These are phyloP conservation scores for Paralagenidium karlingii DNA, from an alignment of 352 stramenopile genomes.

Conservation along the genomic window DNA sequence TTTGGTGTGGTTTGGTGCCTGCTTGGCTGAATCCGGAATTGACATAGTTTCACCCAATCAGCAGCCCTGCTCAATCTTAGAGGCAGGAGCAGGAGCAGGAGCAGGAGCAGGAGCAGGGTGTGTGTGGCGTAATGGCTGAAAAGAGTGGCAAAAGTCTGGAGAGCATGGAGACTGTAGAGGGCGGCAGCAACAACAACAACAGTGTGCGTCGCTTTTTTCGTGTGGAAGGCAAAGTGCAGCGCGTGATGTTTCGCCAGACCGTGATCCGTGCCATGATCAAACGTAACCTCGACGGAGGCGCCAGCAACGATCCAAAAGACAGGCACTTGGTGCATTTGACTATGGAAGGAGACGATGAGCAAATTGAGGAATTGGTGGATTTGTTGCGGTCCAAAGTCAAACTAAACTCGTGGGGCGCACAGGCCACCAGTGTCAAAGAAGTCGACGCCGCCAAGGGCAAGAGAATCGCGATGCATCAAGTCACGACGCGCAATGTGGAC, in stretches of 20 bases:
- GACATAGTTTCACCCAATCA: not conserved
- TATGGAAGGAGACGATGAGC: constrained; percentile 19
- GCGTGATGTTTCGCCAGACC: constrained; percentile 76
- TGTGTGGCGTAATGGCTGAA: no score
- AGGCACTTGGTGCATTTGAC: constrained; percentile 49
- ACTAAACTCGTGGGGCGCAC: constrained; percentile 63
- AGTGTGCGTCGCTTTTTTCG: constrained; percentile 25
- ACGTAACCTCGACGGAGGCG: constrained; percentile 37
- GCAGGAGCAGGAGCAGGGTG: no score
- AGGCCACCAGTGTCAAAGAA: constrained; percentile 25
- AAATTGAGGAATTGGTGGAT: constrained; percentile 31
- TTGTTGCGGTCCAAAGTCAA: constrained; percentile 22
- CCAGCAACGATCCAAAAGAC: constrained; percentile 50
- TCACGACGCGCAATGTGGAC: constrained; percentile 61
- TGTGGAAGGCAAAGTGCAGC: constrained; percentile 58
- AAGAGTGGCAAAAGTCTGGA: no score
- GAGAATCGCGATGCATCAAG: constrained; percentile 32
- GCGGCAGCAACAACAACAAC: no score
- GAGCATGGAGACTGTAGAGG: no score
- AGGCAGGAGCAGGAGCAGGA: no score
- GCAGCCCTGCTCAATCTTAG: no score
- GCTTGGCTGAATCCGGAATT: not conserved
- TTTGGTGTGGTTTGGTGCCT: no score
- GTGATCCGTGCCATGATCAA: constrained; percentile 66
- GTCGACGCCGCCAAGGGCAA: constrained; percentile 18